Percentiles rank a stretch among this genome's conserved stretches.
Conservation (phyloP, 495 filamentous ascomycete species). For the Aspergillus nidulans region DNA sequence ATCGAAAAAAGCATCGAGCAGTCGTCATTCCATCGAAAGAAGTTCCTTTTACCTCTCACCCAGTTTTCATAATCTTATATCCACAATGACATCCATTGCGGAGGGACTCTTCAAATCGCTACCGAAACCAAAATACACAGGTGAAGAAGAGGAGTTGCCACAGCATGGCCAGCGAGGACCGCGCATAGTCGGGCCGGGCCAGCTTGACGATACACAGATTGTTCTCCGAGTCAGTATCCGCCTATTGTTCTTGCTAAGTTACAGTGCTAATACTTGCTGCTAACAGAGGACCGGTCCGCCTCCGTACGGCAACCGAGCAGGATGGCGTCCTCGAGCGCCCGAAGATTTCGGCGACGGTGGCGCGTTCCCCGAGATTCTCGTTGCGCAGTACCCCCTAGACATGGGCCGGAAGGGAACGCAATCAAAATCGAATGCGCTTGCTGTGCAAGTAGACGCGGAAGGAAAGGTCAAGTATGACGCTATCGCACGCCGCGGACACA, state of each 20-base stretch:
- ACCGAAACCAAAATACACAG: slow-evolving; percentile 84
- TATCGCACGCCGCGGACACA: slow-evolving; percentile 87
- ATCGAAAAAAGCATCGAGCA: slow-evolving; percentile 16
- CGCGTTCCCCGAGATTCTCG: slow-evolving; percentile 88
- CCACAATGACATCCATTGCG: slow-evolving; percentile 64
- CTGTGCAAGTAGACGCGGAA: slow-evolving; percentile 82
- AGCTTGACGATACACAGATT: slow-evolving; percentile 81
- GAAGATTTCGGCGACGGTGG: slow-evolving; percentile 97
- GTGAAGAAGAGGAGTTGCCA: slow-evolving; percentile 77
- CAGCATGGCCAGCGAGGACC: slow-evolving; percentile 68
- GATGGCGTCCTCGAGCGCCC: slow-evolving; percentile 78
- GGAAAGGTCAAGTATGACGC: slow-evolving; percentile 96
- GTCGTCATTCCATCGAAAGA: slow-evolving; percentile 8
- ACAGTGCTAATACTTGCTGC: slow-evolving; percentile 1
- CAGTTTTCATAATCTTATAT: slow-evolving; percentile 13
- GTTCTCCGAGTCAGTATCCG: slow-evolving; percentile 64
- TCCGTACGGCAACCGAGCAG: slow-evolving; percentile 74
- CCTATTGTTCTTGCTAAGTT: not conserved
- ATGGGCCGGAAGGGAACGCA: slow-evolving; percentile 78
- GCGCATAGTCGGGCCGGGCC: slow-evolving; percentile 69
- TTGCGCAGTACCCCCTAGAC: slow-evolving; percentile 92
- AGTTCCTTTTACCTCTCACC: not conserved
- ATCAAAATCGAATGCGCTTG: slow-evolving; percentile 77
- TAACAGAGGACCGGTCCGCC: slow-evolving; percentile 74
- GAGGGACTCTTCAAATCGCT: slow-evolving; percentile 75